Evolutionary conservation across 768 basidiomycete species (phyloP).

Genomic region (Rickenella mellea): DNA sequence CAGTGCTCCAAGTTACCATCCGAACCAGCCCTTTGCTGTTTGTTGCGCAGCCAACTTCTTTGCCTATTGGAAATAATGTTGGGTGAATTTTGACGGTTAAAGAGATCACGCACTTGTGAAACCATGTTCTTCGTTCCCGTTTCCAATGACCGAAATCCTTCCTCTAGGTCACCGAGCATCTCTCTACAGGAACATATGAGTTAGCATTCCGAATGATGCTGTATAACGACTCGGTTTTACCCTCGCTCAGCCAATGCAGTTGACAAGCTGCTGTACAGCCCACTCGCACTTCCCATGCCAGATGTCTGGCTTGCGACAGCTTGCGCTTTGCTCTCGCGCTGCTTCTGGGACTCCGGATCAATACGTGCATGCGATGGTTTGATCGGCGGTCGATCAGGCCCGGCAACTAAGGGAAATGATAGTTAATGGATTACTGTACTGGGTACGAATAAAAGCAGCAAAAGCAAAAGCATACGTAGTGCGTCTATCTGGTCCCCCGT

Average conservation of each 20-base stretch:
- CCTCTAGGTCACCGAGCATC: constrained; percentile 49
- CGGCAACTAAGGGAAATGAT: constrained; percentile 56
- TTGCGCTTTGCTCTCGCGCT: constrained; percentile 1
- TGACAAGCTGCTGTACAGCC: constrained; percentile 20
- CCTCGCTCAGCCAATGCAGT: constrained; percentile 56
- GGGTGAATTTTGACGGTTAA: not conserved
- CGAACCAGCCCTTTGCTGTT: constrained; percentile 58
- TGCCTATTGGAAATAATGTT: constrained; percentile 28
- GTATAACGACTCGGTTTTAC: constrained; percentile 23
- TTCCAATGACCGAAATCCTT: constrained; percentile 54
- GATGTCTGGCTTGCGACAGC: constrained; percentile 12
- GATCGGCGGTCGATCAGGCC: constrained; percentile 49
- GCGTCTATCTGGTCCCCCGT: constrained; percentile 53
- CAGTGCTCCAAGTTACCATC: too few relatives aligned
- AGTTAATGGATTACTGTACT: not conserved
- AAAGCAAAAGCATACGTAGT: constrained; percentile 33
- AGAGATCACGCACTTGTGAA: constrained; percentile 34
- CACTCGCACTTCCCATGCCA: constrained; percentile 14
- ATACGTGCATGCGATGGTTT: constrained; percentile 15
- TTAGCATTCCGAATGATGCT: not conserved
- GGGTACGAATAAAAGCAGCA: not conserved
- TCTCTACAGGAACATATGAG: constrained; percentile 24
- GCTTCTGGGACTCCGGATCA: constrained; percentile 5
- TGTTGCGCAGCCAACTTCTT: constrained; percentile 56
- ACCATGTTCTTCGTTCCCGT: constrained; percentile 60